Evolutionary conservation across 805 yeast species (phyloP).

Genomic region (Saccharomycopsis olivae): DNA sequence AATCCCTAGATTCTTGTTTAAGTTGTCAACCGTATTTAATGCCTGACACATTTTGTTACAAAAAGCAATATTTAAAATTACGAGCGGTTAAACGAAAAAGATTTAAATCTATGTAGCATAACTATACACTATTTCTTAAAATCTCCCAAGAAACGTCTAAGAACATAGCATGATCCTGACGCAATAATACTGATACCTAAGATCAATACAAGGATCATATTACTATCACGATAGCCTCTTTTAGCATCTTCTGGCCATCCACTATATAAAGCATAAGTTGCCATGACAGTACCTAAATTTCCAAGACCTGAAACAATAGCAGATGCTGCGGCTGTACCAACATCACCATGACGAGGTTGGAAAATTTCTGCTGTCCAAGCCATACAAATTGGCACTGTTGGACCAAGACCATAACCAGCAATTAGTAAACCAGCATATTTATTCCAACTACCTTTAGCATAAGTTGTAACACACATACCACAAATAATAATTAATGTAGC

Average conservation of each 20-base stretch:
- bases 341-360: slow-evolving; percentile 62
- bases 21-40: too few species aligned
- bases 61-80: too few species aligned
- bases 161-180: slow-evolving; percentile 22
- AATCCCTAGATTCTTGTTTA: too few species aligned
- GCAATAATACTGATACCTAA: slow-evolving; percentile 62
- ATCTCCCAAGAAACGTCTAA: slow-evolving; percentile 15
- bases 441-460: slow-evolving; percentile 63
- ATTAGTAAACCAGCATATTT: slow-evolving; percentile 72
- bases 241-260: slow-evolving; percentile 79
- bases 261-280: slow-evolving; percentile 73
- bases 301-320: slow-evolving; percentile 84
- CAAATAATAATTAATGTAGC: slow-evolving; percentile 59
- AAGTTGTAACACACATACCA: slow-evolving; percentile 70
- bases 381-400: slow-evolving; percentile 85
- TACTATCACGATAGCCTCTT: slow-evolving; percentile 54
- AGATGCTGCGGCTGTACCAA: slow-evolving; percentile 74
- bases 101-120: too few species aligned
- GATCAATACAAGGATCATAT: slow-evolving; percentile 76
- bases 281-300: slow-evolving; percentile 74
- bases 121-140: slow-evolving; percentile 1
- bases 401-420: slow-evolving; percentile 82
- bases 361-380: slow-evolving; percentile 73
- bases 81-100: too few species aligned
- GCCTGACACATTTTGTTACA: too few species aligned